These are phyloP conservation scores for Chalciporus chontae DNA, from an alignment of 768 basidiomycete species.

Conservation along the genomic window DNA sequence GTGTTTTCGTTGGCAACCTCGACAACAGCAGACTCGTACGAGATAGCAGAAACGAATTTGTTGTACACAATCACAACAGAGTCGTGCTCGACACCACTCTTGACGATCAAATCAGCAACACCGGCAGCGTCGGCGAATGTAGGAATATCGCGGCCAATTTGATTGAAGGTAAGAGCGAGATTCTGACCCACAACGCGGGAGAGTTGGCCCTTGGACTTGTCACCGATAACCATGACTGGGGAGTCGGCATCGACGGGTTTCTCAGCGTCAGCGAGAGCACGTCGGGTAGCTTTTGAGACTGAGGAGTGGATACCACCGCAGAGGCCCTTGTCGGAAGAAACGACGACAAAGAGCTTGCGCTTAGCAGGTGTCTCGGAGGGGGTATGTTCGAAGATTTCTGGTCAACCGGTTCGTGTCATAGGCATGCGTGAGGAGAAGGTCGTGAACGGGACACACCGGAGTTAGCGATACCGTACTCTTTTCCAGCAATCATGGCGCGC, in stretches of 20 bases:
- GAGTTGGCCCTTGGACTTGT: conserved; percentile 96
- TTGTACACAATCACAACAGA: conserved; percentile 78
- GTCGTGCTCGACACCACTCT: conserved; percentile 84
- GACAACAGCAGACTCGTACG: conserved; percentile 76
- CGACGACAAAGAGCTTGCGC: conserved; percentile 86
- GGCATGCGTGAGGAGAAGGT: background rate
- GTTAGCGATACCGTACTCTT: conserved; percentile 90
- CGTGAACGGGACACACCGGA: conserved; percentile 50
- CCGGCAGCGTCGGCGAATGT: conserved; percentile 95
- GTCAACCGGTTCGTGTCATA: conserved; percentile 11
- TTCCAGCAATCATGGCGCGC: conserved; percentile 87
- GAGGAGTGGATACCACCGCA: conserved; percentile 99
- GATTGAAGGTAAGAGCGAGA: conserved; percentile 88
- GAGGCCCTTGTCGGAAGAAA: conserved; percentile 98
- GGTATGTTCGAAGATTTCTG: conserved; percentile 87
- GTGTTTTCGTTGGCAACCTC: conserved; percentile 80
- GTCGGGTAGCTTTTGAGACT: conserved; percentile 85
- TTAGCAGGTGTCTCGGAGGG: conserved; percentile 63
- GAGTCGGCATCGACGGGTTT: conserved; percentile 54
- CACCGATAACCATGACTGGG: conserved; percentile 84
- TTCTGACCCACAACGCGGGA: conserved; percentile 59
- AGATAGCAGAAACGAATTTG: conserved; percentile 84
- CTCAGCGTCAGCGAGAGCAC: conserved; percentile 53
- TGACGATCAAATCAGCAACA: conserved; percentile 89
- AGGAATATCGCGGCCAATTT: conserved; percentile 96